These are phyloP conservation scores for Fusarium sulawesiense DNA, from an alignment of 2,329 filamentous ascomycete genomes.

Conservation along the genomic window DNA sequence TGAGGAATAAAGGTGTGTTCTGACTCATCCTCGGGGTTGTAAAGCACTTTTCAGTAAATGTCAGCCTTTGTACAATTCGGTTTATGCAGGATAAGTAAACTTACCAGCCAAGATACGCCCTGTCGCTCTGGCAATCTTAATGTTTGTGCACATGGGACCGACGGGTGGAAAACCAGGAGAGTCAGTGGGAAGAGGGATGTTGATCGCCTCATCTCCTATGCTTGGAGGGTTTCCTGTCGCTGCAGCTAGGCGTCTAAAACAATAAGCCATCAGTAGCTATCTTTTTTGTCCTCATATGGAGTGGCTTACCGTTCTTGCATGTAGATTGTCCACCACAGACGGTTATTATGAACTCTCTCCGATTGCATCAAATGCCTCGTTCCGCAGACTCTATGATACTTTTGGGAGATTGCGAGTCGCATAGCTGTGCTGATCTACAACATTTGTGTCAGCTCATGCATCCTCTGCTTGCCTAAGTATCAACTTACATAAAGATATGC, in stretches of 20 bases:
- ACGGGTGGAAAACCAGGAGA: constrained; percentile 47
- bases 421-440: constrained; percentile 46
- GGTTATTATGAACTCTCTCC: constrained; percentile 44
- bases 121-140: constrained; percentile 42
- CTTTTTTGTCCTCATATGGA: rapidly evolving
- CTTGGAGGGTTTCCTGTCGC: constrained; percentile 44
- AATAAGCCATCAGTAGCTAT: neutral
- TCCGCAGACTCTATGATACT: constrained; percentile 45
- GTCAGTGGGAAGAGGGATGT: constrained; percentile 42
- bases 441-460: neutral
- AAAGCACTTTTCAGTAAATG: constrained; percentile 34
- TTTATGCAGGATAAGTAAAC: rapidly evolving
- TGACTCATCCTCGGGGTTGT: constrained; percentile 47
- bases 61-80: neutral
- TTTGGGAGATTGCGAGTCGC: constrained; percentile 45
- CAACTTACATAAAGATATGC: constrained; percentile 42
- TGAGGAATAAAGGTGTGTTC: constrained; percentile 48
- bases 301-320: constrained; percentile 46
- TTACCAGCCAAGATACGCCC: constrained; percentile 45
- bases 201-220: constrained; percentile 43
- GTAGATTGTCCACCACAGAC: constrained; percentile 48
- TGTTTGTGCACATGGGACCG: constrained; percentile 46
- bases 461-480: rapidly evolving
- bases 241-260: constrained; percentile 38
- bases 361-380: constrained; percentile 45